Evolutionary conservation across 2,329 filamentous ascomycete species (phyloP).

Genomic region (Beauveria bassiana): DNA sequence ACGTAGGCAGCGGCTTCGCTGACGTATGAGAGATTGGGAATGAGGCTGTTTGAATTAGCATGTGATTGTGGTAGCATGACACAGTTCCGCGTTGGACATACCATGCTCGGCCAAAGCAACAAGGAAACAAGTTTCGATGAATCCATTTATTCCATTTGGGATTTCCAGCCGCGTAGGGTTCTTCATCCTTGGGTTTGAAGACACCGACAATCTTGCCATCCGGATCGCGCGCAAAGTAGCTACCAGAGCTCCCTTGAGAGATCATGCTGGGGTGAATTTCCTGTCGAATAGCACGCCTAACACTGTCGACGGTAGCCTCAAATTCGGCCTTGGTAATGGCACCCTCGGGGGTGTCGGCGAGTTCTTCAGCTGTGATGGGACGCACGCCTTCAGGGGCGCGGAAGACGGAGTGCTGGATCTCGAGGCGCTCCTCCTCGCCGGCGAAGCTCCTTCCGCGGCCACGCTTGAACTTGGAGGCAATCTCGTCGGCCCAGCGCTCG

Average conservation of each 20-base stretch:
- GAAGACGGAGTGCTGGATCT: slow-evolving; percentile 97
- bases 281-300: slow-evolving; percentile 81
- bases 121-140: slow-evolving; percentile 93
- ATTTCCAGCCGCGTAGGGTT: slow-evolving; percentile 93
- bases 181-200: slow-evolving; percentile 98
- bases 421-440: slow-evolving; percentile 74
- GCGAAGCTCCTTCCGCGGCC: slow-evolving; percentile 62
- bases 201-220: slow-evolving; percentile 94
- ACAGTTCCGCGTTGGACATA: slow-evolving; percentile 27
- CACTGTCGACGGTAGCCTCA: slow-evolving; percentile 80
- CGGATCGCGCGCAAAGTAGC: slow-evolving; percentile 89
- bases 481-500: slow-evolving; percentile 96
- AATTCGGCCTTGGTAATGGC: slow-evolving; percentile 75
- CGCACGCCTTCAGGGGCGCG: slow-evolving; percentile 83
- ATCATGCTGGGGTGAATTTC: slow-evolving; percentile 94
- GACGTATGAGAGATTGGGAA: slow-evolving; percentile 95
- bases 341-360: slow-evolving; percentile 57
- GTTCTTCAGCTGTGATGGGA: slow-evolving; percentile 66
- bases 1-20: slow-evolving; percentile 97
- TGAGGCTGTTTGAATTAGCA: slow-evolving; percentile 47
- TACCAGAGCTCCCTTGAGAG: slow-evolving; percentile 91
- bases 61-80: slow-evolving; percentile 7
- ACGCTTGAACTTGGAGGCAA: slow-evolving; percentile 93
- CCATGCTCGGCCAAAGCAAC: slow-evolving; percentile 92
- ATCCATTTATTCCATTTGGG: slow-evolving; percentile 99